phyloP scores from a whole-genome alignment of 805 yeast genomes.

The Yamadazyma tumulicola region DNA sequence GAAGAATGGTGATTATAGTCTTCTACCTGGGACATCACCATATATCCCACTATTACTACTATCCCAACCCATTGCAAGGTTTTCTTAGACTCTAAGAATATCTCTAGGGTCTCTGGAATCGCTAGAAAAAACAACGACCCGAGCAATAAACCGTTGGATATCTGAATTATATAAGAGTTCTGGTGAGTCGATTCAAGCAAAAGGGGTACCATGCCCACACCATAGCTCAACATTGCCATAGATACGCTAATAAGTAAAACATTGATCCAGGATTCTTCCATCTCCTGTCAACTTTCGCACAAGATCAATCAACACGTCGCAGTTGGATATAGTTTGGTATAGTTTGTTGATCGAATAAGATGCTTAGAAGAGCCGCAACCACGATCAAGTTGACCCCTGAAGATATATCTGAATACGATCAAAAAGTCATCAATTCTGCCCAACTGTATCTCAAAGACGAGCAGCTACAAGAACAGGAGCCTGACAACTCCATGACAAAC shows the following conservation, averaged over 20 bases:
- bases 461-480: slow-evolving; percentile 11
- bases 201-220: slow-evolving; percentile 13
- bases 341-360: too few species aligned
- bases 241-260: slow-evolving; percentile 9
- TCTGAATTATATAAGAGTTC: slow-evolving; percentile 5
- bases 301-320: too few species aligned
- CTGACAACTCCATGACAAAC: slow-evolving; percentile 13
- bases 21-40: slow-evolving; percentile 4
- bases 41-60: slow-evolving; percentile 11
- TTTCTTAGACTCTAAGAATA: slow-evolving; percentile 4
- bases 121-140: slow-evolving; percentile 14
- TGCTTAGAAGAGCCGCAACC: slow-evolving; percentile 74
- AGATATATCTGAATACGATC: slow-evolving; percentile 55
- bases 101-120: slow-evolving; percentile 14
- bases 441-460: slow-evolving; percentile 10
- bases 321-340: too few species aligned
- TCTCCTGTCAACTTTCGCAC: neutral
- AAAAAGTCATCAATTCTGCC: slow-evolving; percentile 12
- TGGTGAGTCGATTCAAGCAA: slow-evolving; percentile 8
- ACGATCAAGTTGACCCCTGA: slow-evolving; percentile 64
- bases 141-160: slow-evolving; percentile 12
- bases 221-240: slow-evolving; percentile 12
- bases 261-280: slow-evolving; percentile 6
- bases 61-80: slow-evolving; percentile 11
- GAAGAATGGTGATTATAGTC: slow-evolving; percentile 3